Percentiles rank a stretch among this genome's conserved stretches.
Evolutionary conservation across 2,329 filamentous ascomycete genomes (phyloP).

Genomic region (Ophiostoma sp.): DNA sequence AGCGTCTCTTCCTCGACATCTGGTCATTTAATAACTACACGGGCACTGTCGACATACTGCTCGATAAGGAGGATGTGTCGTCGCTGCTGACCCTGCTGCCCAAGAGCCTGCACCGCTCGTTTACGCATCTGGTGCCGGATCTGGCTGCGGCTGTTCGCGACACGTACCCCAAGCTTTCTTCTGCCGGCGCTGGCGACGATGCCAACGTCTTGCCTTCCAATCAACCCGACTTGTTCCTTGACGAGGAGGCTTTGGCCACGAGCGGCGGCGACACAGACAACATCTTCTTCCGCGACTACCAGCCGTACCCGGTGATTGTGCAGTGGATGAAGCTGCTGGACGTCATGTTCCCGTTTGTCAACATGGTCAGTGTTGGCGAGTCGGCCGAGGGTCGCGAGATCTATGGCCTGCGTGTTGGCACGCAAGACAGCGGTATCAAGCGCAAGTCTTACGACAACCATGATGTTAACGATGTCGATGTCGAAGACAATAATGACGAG

Average conservation of each 20-base stretch:
- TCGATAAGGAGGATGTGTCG: constrained; percentile 74
- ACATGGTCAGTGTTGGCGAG: constrained; percentile 78
- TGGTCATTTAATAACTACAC: constrained; percentile 83
- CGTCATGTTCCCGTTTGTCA: constrained; percentile 75
- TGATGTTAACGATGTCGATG: constrained; percentile 31
- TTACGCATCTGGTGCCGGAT: constrained; percentile 77
- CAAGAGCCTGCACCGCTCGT: constrained; percentile 66
- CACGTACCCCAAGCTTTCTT: constrained; percentile 59
- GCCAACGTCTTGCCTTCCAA: constrained; percentile 25
- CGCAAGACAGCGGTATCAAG: neutral
- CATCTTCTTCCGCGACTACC: constrained; percentile 90
- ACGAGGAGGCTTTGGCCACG: neutral
- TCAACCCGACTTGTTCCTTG: neutral
- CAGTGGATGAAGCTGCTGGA: constrained; percentile 84
- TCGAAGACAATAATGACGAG: constrained; percentile 30
- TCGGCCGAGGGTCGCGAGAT: constrained; percentile 88
- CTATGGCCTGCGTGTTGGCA: constrained; percentile 72
- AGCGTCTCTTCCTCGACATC: constrained; percentile 79
- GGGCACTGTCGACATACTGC: constrained; percentile 69
- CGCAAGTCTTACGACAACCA: neutral
- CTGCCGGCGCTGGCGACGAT: constrained; percentile 23
- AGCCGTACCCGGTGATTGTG: constrained; percentile 69
- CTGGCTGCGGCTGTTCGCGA: constrained; percentile 74
- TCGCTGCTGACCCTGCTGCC: constrained; percentile 79
- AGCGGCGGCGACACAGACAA: constrained; percentile 55